Conservation (phyloP, 2,329 filamentous ascomycete genomes). For the Pestalotiopsis sp. region DNA sequence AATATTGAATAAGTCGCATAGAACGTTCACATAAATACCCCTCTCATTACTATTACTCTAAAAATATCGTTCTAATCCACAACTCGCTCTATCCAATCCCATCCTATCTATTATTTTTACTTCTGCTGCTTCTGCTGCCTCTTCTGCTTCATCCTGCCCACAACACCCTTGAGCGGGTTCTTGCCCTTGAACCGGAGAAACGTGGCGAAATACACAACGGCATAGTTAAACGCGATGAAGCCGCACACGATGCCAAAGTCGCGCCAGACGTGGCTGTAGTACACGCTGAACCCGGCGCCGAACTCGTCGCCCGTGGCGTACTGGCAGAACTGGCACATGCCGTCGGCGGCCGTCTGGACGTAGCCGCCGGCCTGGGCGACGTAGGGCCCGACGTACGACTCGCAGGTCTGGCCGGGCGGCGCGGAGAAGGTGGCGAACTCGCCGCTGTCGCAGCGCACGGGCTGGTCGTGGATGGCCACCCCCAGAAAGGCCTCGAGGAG, state of each 20-base stretch:
- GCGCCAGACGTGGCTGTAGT: slow-evolving; percentile 64
- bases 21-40: neutral
- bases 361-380: slow-evolving; percentile 61
- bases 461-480: slow-evolving; percentile 62
- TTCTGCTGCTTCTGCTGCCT: neutral
- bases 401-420: slow-evolving; percentile 54
- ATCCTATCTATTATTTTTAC: neutral
- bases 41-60: neutral
- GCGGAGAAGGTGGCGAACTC: slow-evolving; percentile 68
- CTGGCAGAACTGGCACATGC: slow-evolving; percentile 67
- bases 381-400: slow-evolving; percentile 55
- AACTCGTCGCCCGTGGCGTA: slow-evolving; percentile 64
- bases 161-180: slow-evolving; percentile 36
- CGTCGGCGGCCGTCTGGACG: slow-evolving; percentile 55
- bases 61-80: neutral
- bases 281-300: slow-evolving; percentile 60
- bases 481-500: slow-evolving; percentile 68
- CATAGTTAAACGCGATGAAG: slow-evolving; percentile 66
- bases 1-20: neutral
- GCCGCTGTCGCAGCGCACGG: slow-evolving; percentile 62
- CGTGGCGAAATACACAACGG: slow-evolving; percentile 39
- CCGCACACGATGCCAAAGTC: slow-evolving; percentile 67
- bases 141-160: slow-evolving; percentile 27
- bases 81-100: too few relatives aligned
- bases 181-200: slow-evolving; percentile 41